Percentiles rank a stretch among this genome's conserved stretches.
Evolutionary conservation across 2,329 filamentous ascomycete species (phyloP).

Genomic region (Fusarium armeniacum): DNA sequence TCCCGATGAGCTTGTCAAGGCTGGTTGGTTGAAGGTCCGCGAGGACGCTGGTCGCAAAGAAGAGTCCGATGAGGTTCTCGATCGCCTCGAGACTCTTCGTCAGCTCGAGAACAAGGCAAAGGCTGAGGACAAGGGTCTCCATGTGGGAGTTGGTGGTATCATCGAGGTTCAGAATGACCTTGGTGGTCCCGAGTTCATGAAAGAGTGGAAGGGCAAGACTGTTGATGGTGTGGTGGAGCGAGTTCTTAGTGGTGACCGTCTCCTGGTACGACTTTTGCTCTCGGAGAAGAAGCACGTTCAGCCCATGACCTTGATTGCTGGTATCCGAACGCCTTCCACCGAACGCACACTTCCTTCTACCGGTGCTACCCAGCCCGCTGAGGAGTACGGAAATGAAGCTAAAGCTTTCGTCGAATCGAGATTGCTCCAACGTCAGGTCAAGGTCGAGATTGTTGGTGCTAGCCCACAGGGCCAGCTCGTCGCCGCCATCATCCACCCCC

Average conservation of each 20-base stretch:
- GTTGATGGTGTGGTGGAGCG: slow-evolving; percentile 91
- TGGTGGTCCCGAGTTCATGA: slow-evolving; percentile 81
- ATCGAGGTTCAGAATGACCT: slow-evolving; percentile 88
- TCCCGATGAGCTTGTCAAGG: slow-evolving; percentile 86
- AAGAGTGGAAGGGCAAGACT: slow-evolving; percentile 86
- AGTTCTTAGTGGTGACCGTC: slow-evolving; percentile 89
- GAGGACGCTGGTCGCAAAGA: slow-evolving; percentile 95
- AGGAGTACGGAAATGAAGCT: slow-evolving; percentile 91
- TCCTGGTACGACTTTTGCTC: slow-evolving; percentile 85
- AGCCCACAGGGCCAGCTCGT: slow-evolving; percentile 95
- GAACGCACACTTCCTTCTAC: slow-evolving; percentile 84
- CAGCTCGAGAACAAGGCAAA: slow-evolving; percentile 83
- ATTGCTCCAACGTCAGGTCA: slow-evolving; percentile 87
- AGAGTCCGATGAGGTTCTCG: slow-evolving; percentile 80
- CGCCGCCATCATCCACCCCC: slow-evolving; percentile 86
- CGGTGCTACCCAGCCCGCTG: slow-evolving; percentile 84
- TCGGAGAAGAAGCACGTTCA: slow-evolving; percentile 88
- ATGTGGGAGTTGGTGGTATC: slow-evolving; percentile 74
- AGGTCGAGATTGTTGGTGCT: slow-evolving; percentile 85
- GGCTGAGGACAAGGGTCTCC: slow-evolving; percentile 83
- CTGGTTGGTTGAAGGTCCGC: slow-evolving; percentile 92
- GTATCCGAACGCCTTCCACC: slow-evolving; percentile 89
- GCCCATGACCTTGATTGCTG: slow-evolving; percentile 89
- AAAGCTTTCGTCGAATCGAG: slow-evolving; percentile 88
- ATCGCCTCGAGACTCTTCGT: slow-evolving; percentile 83